phyloP scores from a whole-genome alignment of 2,329 filamentous ascomycete genomes.

The Penicillium sp. region DNA sequence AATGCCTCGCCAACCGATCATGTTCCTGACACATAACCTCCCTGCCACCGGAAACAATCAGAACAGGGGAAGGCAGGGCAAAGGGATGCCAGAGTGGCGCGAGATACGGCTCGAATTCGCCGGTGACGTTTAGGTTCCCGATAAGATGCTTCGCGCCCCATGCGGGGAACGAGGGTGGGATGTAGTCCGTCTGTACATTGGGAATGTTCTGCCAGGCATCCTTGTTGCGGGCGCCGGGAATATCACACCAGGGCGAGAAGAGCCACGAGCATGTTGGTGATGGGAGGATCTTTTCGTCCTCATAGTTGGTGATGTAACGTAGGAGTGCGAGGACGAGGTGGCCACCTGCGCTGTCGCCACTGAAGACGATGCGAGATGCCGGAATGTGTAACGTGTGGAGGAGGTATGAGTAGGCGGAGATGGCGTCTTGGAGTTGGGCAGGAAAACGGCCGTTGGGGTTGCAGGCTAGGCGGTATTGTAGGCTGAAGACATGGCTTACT shows the following conservation, averaged over 20 bases:
- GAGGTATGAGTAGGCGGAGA: conserved; percentile 19
- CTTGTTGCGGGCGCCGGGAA: conserved; percentile 2
- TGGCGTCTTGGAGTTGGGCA: conserved; percentile 19
- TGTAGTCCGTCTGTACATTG: conserved; percentile 1
- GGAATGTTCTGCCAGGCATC: conserved; percentile 5
- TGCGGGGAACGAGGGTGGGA: conserved; percentile 1
- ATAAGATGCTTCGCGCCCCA: conserved; percentile 5
- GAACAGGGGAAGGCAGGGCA: neutral
- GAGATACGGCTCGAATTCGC: neutral
- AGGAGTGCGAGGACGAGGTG: conserved; percentile 16
- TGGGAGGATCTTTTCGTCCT: conserved; percentile 4
- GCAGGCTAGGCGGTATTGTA: conserved; percentile 14
- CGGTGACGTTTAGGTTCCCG: conserved; percentile 1
- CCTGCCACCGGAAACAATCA: conserved; percentile 4
- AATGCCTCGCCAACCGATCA: conserved; percentile 4
- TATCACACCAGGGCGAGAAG: conserved; percentile 15
- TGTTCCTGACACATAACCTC: conserved; percentile 9
- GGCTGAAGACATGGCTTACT: conserved; percentile 9
- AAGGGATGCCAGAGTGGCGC: conserved; percentile 5
- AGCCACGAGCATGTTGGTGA: conserved; percentile 11
- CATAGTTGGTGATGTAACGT: conserved; percentile 13
- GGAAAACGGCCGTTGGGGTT: conserved; percentile 13
- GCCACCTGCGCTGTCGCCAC: conserved; percentile 18
- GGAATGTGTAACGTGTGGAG: conserved; percentile 15
- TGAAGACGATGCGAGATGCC: conserved; percentile 16